Evolutionary conservation across 441 rosid genomes (phyloP), one percentile per base, ranked within the genome.

Genomic region (Geranium incanum): DNA sequence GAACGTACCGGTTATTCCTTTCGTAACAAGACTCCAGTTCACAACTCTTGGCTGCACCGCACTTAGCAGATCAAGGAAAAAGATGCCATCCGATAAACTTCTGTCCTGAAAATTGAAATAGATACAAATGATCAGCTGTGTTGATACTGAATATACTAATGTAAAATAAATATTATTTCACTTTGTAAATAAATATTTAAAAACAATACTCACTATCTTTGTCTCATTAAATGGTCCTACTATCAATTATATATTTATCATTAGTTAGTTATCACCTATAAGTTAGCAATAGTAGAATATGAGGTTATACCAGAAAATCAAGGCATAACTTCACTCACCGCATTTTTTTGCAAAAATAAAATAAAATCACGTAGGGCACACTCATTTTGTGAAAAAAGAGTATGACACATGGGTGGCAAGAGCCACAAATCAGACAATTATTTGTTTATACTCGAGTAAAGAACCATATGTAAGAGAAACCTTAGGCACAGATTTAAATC

Each of bases 11-110:
- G 85, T 81, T 64, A 77, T 84, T 75, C 92, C 92, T 73, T 85
- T 87, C 45, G 90, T 89, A 38, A 87, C 95, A 43, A 89, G 86
- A 79, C 87, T 81, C 95, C 95, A 86, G 68, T 86, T 87, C 5
- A 89, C 92, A 9, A 81, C 79, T 82, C 88, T 86, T 74, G 89
- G 87, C 74, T 86, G 89, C 73, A 89, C 95, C n/a, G 92, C 85
- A 70, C 95, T 82, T 0, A 89, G 84, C 71, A 89, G 83, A 72
- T 89, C 92, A 72, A 89, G 83, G 82, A 87, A 89, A 75, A 89
- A 87, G 21, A 84, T 84, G 45, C 95, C 95, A 71, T 84, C 81
- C 0, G 90, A 82, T 78, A 87, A 82, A 45, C 82, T 87, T 73
- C 81, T 82, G 71, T 87, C 95, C 95, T 89, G 87, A 74, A 72